Conservation (phyloP, 164 flowering plant species). For the Stephania yunnanensis region DNA sequence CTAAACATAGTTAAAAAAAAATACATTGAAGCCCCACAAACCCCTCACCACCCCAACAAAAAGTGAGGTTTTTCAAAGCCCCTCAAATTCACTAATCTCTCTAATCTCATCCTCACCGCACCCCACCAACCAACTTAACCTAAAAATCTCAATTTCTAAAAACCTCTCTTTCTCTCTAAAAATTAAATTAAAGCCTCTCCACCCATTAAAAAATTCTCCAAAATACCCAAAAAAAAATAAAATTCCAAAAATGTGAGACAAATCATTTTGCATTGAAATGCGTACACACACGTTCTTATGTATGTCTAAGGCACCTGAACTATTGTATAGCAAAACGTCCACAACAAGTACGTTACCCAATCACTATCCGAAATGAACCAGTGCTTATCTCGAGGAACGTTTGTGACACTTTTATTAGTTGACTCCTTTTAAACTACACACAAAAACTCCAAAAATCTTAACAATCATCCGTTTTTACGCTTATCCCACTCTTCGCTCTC, state of each 20-base stretch:
- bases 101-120: conserved; percentile 3
- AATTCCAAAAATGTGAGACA: not conserved
- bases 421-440: too few relatives aligned
- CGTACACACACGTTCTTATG: too few relatives aligned
- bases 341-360: too few relatives aligned
- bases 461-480: too few relatives aligned
- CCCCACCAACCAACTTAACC: conserved; percentile 1
- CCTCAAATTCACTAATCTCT: not conserved
- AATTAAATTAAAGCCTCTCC: conserved; percentile 15
- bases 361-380: too few relatives aligned
- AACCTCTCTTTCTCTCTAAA: too few relatives aligned
- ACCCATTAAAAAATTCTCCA: conserved; percentile 4
- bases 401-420: too few relatives aligned
- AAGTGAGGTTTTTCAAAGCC: not conserved
- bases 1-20: not conserved
- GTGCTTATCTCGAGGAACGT: too few relatives aligned
- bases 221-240: not conserved
- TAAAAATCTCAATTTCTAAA: not conserved
- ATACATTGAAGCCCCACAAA: conserved; percentile 11
- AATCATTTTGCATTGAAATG: too few relatives aligned
- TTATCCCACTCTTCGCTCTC: conserved; percentile 4
- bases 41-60: conserved; percentile 5
- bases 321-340: too few relatives aligned
- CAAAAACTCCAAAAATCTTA: too few relatives aligned
- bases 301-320: too few relatives aligned